Base-by-base conservation (phyloP, 768 basidiomycete genomes). In the Suillus clintonianus region DNA sequence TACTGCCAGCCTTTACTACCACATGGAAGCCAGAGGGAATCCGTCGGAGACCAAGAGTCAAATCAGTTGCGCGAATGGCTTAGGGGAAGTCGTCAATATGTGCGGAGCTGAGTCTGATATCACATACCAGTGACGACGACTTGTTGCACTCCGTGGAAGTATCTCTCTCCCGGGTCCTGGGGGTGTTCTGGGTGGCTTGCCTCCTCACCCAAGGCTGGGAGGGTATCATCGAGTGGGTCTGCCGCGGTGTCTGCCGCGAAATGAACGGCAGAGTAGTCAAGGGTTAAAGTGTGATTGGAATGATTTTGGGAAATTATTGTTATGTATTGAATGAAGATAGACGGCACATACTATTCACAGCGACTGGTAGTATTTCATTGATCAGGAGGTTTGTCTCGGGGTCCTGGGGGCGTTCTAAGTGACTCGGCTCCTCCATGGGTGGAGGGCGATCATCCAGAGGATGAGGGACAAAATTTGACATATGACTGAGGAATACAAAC, bases 21-120 rank as follows among this genome's bases (percentile, higher is more conserved):
- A 66, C 53, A 37, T 60, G 64, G 22, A 69, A 62, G 8, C 68
- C 68, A 2, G 61, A 32, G 5, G 67, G 68, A 5, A 66, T 48
- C 8, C 61, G 50, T 42, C 41, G 41, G 13, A 64, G 42, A 60
- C 62, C 60, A 32, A 19, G 22, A 11, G 14, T 2, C 5, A 68
- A 10, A 53, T 60, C 32, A 9, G 61, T 61, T 13, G 48, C 62
- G 4, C 62, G 64, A 32, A 69, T 54, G 10, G 27, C 68, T 67
- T 17, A 5, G 17, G 41, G 6, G 6, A 17, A 41, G 3, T 41
- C 39, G 17, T 42, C 41, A 17, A 17, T 42, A 2, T 17, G 15
- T 42, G 41, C 5, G 17, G 6, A 42, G 7, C 7, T 15, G 41
- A 17, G 41, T 17, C 17, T 6, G 4, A 17, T 17, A 42, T 42